phyloP scores from a whole-genome alignment of 2,329 filamentous ascomycete genomes.

The Paecilomyces dactylethromorphus region DNA sequence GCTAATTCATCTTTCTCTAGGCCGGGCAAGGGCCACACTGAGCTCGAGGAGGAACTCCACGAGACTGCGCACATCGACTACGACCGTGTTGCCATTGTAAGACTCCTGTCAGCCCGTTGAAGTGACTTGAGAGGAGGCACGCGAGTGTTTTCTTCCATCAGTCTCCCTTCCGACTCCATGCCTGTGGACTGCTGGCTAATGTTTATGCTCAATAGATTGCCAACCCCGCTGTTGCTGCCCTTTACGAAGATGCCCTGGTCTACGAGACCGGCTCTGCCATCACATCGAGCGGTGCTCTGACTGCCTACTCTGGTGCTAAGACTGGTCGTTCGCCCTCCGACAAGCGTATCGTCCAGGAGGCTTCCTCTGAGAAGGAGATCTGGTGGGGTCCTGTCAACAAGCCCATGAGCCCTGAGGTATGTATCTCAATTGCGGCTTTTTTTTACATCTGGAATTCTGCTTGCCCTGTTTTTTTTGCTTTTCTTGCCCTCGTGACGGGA shows the following conservation, averaged over 20 bases:
- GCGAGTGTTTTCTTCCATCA: not conserved
- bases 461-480: constrained; percentile 6
- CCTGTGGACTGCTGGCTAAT: not conserved
- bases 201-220: constrained; percentile 48
- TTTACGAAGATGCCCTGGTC: constrained; percentile 98
- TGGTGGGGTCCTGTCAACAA: constrained; percentile 99
- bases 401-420: constrained; percentile 94
- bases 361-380: constrained; percentile 79
- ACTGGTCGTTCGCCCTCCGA: constrained; percentile 94
- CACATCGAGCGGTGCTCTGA: constrained; percentile 89
- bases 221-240: constrained; percentile 89
- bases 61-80: constrained; percentile 99
- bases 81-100: constrained; percentile 92
- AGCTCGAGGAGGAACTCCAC: constrained; percentile 95
- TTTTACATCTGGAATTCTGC: constrained; percentile 3
- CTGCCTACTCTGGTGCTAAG: constrained; percentile 96
- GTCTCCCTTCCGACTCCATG: not conserved
- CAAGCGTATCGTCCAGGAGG: constrained; percentile 95
- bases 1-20: constrained; percentile 39
- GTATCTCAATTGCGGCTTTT: constrained; percentile 28
- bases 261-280: constrained; percentile 98
- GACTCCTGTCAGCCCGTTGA: not conserved
- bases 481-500: not conserved
- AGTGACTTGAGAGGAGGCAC: too few relatives aligned
- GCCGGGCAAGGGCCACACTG: constrained; percentile 81